phyloP scores from a whole-genome alignment of 1,284 basidiomycete genomes.

The Ustilago curta region DNA sequence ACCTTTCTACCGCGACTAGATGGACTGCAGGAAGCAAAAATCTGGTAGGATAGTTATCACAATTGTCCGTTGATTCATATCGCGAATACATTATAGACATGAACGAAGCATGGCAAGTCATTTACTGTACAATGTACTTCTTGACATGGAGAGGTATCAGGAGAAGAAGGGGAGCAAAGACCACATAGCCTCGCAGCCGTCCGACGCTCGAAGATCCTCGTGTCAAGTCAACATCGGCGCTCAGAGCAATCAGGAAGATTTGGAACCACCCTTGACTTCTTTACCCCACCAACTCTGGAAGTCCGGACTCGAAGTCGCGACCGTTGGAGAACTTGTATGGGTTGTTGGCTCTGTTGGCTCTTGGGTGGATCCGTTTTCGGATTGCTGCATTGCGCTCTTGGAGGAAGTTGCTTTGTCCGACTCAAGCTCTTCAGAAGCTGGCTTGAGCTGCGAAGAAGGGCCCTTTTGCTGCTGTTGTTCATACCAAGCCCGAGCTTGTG shows the following conservation, averaged over 20 bases:
- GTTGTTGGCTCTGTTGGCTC: neutral
- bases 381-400: neutral
- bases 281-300: slow-evolving; percentile 48
- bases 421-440: neutral
- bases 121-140: slow-evolving; percentile 5
- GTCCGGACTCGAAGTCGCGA: neutral
- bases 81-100: slow-evolving; percentile 1
- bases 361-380: neutral
- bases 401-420: neutral
- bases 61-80: slow-evolving; percentile 23
- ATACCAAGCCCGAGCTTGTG: slow-evolving; percentile 53
- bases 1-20: neutral
- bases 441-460: slow-evolving; percentile 7
- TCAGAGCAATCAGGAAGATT: slow-evolving; percentile 3
- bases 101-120: slow-evolving; percentile 5
- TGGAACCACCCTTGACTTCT: slow-evolving; percentile 30
- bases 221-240: neutral
- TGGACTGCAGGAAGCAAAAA: neutral
- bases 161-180: neutral
- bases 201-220: neutral
- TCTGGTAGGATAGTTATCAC: neutral
- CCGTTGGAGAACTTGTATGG: slow-evolving; percentile 3
- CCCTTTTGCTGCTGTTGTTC: slow-evolving; percentile 18
- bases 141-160: neutral
- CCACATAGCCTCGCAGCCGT: neutral